Conservation (phyloP, 208 protist genomes). For the Leishmania aethiopica region DNA sequence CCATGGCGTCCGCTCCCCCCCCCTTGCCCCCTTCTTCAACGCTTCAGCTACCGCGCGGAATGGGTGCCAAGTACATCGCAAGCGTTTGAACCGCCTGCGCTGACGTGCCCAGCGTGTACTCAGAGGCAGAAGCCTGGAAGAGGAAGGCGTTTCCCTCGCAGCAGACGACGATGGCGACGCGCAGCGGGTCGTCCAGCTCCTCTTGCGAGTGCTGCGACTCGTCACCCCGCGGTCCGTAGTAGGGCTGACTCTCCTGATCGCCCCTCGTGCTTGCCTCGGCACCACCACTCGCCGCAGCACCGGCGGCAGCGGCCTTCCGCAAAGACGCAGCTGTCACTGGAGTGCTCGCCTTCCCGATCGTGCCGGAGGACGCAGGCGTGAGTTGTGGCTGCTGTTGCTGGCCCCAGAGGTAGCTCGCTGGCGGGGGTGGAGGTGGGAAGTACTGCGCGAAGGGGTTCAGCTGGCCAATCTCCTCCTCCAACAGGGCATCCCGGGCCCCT, state of each 20-base stretch:
- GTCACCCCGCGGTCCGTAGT: slow-evolving; percentile 16
- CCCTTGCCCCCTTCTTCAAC: background rate
- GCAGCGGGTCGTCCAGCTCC: slow-evolving; percentile 47
- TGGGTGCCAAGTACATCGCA: slow-evolving; percentile 48
- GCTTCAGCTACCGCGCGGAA: slow-evolving; percentile 18
- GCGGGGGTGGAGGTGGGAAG: slow-evolving; percentile 47
- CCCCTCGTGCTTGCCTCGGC: background rate
- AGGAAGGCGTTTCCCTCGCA: slow-evolving; percentile 69
- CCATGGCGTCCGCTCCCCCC: background rate
- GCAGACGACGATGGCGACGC: slow-evolving; percentile 66
- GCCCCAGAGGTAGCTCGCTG: slow-evolving; percentile 31
- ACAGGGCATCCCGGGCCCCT: slow-evolving; percentile 30
- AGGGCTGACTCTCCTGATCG: background rate
- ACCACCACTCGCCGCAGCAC: background rate
- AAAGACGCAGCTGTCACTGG: slow-evolving; percentile 17
- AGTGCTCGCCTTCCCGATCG: background rate
- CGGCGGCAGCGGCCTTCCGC: slow-evolving; percentile 2
- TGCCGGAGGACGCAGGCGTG: background rate
- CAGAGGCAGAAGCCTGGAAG: slow-evolving; percentile 48
- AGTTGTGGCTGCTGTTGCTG: slow-evolving; percentile 3
- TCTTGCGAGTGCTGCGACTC: slow-evolving; percentile 36
- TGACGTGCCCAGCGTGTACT: slow-evolving; percentile 36
- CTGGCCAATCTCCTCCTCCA: slow-evolving; percentile 71
- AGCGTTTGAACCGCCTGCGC: slow-evolving; percentile 53
- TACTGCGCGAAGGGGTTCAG: slow-evolving; percentile 75